These are phyloP conservation scores for Solanum hybrid DNA, from an alignment of 305 asterid genomes.

Conservation along the genomic window DNA sequence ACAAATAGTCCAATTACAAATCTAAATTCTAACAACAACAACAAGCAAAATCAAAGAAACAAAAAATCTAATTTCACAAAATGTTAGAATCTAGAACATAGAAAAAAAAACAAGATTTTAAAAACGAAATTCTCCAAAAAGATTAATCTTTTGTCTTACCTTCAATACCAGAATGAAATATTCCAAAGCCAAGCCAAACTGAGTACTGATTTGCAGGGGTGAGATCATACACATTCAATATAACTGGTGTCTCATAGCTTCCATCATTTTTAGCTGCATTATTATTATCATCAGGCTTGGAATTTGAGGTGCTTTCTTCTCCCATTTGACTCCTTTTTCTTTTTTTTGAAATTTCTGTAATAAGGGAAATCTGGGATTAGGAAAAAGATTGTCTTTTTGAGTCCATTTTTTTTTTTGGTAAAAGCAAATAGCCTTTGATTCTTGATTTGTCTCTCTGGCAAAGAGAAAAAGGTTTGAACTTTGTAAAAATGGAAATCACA, in stretches of 20 bases:
- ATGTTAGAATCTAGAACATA: background rate
- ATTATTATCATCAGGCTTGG: background rate
- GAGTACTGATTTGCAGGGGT: constrained; percentile 28
- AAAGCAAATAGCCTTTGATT: background rate
- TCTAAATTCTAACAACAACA: background rate
- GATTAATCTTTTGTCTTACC: constrained; percentile 17
- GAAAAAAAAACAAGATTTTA: background rate
- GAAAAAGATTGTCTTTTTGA: background rate
- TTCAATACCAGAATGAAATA: constrained; percentile 45
- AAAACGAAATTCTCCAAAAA: background rate
- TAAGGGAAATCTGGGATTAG: background rate
- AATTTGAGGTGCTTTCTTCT: constrained; percentile 14
- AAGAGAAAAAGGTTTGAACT: background rate
- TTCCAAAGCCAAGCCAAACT: constrained; percentile 37
- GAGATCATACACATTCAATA: constrained; percentile 37
- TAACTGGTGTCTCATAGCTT: constrained; percentile 24
- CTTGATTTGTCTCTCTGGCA: background rate
- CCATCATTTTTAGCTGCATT: background rate
- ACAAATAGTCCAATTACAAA: background rate
- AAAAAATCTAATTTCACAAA: background rate
- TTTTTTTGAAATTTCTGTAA: background rate
- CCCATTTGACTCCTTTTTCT: background rate
- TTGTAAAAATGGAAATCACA: background rate
- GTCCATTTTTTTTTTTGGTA: background rate
- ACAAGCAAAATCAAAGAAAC: background rate